These are phyloP conservation scores for Pythium folliculosum DNA, from an alignment of 352 stramenopile genomes.

Conservation along the genomic window DNA sequence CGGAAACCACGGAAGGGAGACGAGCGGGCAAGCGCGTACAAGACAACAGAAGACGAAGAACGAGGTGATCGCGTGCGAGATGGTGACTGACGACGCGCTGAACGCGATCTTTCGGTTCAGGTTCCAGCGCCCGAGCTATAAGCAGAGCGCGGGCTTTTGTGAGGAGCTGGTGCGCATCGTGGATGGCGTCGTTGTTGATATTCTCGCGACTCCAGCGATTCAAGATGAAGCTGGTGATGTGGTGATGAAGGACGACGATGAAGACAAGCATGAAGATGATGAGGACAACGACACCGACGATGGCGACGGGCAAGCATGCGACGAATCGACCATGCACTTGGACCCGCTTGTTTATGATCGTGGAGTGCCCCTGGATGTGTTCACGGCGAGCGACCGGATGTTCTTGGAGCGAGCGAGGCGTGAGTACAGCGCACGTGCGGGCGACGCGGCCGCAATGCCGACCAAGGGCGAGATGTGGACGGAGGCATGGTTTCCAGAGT, in stretches of 20 bases:
- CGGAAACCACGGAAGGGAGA: too few species aligned
- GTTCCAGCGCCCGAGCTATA: slow-evolving; percentile 36
- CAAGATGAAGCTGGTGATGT: not conserved
- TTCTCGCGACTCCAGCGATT: not conserved
- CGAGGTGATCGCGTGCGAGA: too few species aligned
- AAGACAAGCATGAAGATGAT: not conserved
- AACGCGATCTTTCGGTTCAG: slow-evolving; percentile 47
- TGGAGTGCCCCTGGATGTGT: slow-evolving; percentile 7
- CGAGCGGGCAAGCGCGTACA: too few species aligned
- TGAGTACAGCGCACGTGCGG: not conserved
- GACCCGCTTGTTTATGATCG: slow-evolving; percentile 12
- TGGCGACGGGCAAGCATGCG: not conserved
- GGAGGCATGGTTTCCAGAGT: slow-evolving; percentile 44
- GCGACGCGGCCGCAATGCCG: not conserved
- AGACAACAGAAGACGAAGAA: too few species aligned
- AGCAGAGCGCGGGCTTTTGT: slow-evolving; percentile 31
- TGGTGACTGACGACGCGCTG: slow-evolving; percentile 24
- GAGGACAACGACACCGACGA: not conserved
- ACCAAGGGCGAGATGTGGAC: slow-evolving; percentile 20
- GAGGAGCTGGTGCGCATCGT: slow-evolving; percentile 4
- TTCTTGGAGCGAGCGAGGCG: not conserved
- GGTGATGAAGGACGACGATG: not conserved
- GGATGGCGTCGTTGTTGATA: not conserved
- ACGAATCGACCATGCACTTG: slow-evolving; percentile 2
- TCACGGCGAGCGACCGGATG: slow-evolving; percentile 5